Evolutionary conservation across 345 rosid species (phyloP), one percentile per base, ranked within the genome.

Genomic region (Firmiana major): DNA sequence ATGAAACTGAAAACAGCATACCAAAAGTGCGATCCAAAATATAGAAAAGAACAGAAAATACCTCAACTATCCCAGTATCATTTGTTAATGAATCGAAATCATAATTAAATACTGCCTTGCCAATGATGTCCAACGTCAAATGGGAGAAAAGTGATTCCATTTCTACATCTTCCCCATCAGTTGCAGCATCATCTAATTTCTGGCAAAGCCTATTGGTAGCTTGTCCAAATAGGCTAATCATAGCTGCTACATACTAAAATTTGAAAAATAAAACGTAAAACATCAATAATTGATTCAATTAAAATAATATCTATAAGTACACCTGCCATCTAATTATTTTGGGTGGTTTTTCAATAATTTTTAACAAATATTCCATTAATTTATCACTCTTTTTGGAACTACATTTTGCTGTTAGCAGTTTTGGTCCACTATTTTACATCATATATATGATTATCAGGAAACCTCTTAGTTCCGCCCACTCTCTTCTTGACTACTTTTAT

Each of bases 91-190:
- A 95, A 82, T 95, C 98, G 71, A 95, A 95, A 65, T 95, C 99
- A 62, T 89, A 95, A 79, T 95, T 95, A 78, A 95, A 95, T 55
- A 95, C 94, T 67, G 98, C 98, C 86, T 89, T 93, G 82, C 99
- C 99, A 75, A 95, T 95, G 64, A 95, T 74, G 71, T 95, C 99
- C 79, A 95, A 80, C 6, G 99, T 95, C 89, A 95, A 85, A 68
- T 88, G 97, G 75, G 99, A 95, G 88, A 95, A 95, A 72, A 95
- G 90, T 43, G 98, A 95, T 77, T 95, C 99, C 97, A 95, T 92
- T 86, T 95, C 99, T 45, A 87, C 96, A 77, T 87, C 87, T 86
- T 95, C 98, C 43, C 92, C 90, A 62, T 84, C 84, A 58, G 90
- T 82, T 81, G 97, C 94, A 80, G 98, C 98, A 38, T 75, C 79